Base-by-base conservation (phyloP, 2,329 filamentous ascomycete species). In the Raffaelea arxii region DNA sequence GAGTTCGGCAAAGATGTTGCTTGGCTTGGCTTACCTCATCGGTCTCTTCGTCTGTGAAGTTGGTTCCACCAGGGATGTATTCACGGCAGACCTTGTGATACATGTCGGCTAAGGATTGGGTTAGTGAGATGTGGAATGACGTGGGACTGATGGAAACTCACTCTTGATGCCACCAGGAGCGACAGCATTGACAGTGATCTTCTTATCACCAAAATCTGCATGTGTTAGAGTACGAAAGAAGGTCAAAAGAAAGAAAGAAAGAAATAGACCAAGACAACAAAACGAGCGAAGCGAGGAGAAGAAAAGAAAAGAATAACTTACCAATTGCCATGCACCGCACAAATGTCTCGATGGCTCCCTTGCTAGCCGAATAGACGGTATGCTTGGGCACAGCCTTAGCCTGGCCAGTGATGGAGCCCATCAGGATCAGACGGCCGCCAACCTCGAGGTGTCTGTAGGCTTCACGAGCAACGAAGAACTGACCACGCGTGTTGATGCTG, bases 381-480 rank as follows among this genome's bases (percentile, higher is more conserved):
- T 65, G 62, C 4, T 54, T 50, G 7, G 61, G 61, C 2, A 64
- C 59, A 25, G 49, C 55, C 44, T 58, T 58, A 47, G 53, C 57
- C 41, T 55, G 51, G 30, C 78, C 53, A 3, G 76, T 77, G 57
- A 81, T 82, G 22, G 75, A 79, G 32, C 67, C 71, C 75, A 80
- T 82, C 46, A 82, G 67, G 54, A 83, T 75, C 41, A 83, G 67
- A 14, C 78, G 69, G n/a, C 79, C 79, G 48, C 77, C 74, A 43
- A 77, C 64, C 60, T 77, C 72, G 27, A 82, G 69, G 59, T 79
- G 65, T 61, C 76, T 74, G 68, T 78, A 81, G 19, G 78, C 78
- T 37, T 76, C 73, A 56, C 78, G 74, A 6, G 75, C 77, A 27
- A 80, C 75, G 59, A 80, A 80, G 65, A 79, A 80, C 60, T 80